Evolutionary conservation across 2,329 filamentous ascomycete genomes (phyloP).

Genomic region (Colletotrichum eremochloae): DNA sequence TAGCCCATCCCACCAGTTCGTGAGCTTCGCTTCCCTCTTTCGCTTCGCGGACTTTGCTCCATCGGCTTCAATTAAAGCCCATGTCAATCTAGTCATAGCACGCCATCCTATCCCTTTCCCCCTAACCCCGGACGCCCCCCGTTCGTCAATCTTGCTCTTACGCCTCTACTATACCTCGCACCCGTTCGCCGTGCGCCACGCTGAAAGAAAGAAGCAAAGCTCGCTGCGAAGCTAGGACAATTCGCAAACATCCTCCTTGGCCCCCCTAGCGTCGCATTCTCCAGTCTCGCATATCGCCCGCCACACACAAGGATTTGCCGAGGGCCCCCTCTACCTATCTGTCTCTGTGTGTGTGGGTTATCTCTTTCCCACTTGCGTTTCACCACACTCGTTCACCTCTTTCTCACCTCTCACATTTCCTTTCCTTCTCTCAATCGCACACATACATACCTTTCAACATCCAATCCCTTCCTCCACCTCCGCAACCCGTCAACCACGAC

Average conservation of each 20-base stretch:
- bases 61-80: slow-evolving; percentile 14
- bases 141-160: neutral
- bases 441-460: neutral
- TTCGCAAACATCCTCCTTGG: neutral
- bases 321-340: neutral
- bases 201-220: neutral
- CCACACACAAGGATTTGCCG: slow-evolving; percentile 18
- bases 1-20: slow-evolving; percentile 14
- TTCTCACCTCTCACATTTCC: neutral
- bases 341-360: slow-evolving; percentile 14
- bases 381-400: slow-evolving; percentile 13
- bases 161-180: neutral
- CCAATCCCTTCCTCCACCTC: neutral
- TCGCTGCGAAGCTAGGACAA: neutral
- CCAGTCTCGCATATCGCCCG: slow-evolving; percentile 24
- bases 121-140: neutral
- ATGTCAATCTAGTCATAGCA: slow-evolving; percentile 4
- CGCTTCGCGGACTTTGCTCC: slow-evolving; percentile 3
- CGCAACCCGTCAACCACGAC: slow-evolving; percentile 1
- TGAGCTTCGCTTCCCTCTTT: neutral
- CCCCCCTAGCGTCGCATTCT: slow-evolving; percentile 18
- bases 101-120: neutral
- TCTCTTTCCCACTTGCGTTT: neutral
- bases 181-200: neutral
- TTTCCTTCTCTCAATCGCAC: neutral